Percentiles rank a stretch among this genome's conserved stretches.
Conservation (phyloP, 257 asterid species). For the Lycium barbarum region DNA sequence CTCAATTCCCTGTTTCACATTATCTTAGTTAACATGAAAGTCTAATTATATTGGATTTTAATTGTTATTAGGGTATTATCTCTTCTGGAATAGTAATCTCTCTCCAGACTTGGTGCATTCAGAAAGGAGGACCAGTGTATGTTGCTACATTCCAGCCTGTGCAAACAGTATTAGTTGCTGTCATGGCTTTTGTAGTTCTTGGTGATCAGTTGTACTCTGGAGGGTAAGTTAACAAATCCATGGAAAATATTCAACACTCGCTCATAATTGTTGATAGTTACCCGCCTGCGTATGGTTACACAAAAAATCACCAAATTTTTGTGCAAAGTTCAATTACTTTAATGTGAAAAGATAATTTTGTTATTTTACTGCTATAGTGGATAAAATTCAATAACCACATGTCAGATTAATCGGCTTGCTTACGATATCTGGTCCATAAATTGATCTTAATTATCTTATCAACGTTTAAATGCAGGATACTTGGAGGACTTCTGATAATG, state of each 20-base stretch:
- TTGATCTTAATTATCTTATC: slow-evolving; percentile 10
- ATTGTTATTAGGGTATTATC: slow-evolving; percentile 69
- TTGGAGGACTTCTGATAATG: slow-evolving; percentile 76
- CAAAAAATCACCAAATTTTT: no score
- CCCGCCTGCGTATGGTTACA: not conserved
- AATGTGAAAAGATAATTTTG: not conserved
- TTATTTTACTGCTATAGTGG: not conserved
- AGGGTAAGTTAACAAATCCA: slow-evolving; percentile 54
- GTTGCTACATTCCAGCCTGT: slow-evolving; percentile 93
- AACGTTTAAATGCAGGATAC: slow-evolving; percentile 53
- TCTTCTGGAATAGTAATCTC: slow-evolving; percentile 82
- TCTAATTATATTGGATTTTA: slow-evolving; percentile 6
- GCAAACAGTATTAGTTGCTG: slow-evolving; percentile 82
- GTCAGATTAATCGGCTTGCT: not conserved
- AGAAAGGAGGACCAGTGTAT: slow-evolving; percentile 91
- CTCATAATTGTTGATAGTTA: not conserved
- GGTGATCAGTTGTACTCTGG: slow-evolving; percentile 79
- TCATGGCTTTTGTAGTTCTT: slow-evolving; percentile 75
- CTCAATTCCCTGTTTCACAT: not conserved
- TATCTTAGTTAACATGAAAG: not conserved
- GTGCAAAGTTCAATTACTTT: not conserved
- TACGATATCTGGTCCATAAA: not conserved
- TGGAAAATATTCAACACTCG: not conserved
- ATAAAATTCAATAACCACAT: not conserved
- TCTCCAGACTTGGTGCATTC: slow-evolving; percentile 91